Percentiles rank a stretch among this genome's conserved stretches.
These are phyloP conservation scores for Tephrocybe sp. DNA, from an alignment of 768 basidiomycete species.

Conservation along the genomic window DNA sequence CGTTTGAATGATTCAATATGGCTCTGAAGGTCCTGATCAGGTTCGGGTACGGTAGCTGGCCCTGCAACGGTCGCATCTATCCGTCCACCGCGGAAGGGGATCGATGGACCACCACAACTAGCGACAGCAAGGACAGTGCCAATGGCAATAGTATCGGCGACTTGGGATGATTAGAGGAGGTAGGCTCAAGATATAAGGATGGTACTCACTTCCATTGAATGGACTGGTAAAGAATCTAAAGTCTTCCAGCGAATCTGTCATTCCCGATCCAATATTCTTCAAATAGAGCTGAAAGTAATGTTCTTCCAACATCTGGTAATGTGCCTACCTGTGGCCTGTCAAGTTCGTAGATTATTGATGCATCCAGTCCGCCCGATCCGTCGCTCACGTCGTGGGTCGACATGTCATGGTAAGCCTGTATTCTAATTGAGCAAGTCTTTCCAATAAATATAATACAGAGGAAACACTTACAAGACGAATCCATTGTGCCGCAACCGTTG, in stretches of 20 bases:
- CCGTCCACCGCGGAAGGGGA: conserved; percentile 30
- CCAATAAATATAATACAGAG: background rate
- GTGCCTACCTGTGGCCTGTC: conserved; percentile 14
- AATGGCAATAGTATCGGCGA: conserved; percentile 30
- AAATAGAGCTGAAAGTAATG: background rate
- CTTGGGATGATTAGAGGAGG: conserved; percentile 7
- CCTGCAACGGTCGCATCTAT: conserved; percentile 29
- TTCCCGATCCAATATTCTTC: background rate
- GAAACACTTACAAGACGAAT: background rate
- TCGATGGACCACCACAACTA: conserved; percentile 30
- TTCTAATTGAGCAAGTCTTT: background rate
- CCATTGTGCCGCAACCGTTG: conserved; percentile 1
- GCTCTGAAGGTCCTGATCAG: too few relatives aligned
- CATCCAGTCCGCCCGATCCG: conserved; percentile 27
- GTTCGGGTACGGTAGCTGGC: too few relatives aligned
- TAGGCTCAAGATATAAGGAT: background rate
- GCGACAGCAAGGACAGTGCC: conserved; percentile 25
- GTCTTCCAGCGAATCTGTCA: background rate
- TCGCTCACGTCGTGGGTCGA: conserved; percentile 22
- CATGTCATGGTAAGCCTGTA: conserved; percentile 23
- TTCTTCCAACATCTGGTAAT: background rate
- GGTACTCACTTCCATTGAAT: background rate
- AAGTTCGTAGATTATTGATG: conserved; percentile 25
- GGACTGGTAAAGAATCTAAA: background rate
- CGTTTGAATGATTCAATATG: too few relatives aligned